Conservation (phyloP, 2,329 filamentous ascomycete species). For the Alternaria infectoria region DNA sequence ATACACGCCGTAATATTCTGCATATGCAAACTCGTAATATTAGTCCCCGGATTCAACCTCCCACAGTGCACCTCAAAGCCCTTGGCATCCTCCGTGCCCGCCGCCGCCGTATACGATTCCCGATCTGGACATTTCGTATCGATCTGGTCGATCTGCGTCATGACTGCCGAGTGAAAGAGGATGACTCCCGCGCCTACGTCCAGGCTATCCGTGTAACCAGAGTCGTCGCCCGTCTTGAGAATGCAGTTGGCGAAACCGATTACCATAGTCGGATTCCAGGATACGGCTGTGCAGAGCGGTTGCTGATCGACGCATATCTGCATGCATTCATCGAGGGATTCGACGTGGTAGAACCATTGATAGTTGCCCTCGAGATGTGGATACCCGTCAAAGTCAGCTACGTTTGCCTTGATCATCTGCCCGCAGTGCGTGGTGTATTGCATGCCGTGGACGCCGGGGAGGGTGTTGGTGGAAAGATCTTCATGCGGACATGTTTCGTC, state of each 20-base stretch:
- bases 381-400: conserved; percentile 29
- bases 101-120: conserved; percentile 15
- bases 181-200: background rate
- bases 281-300: conserved; percentile 38
- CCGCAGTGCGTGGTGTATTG: conserved; percentile 39
- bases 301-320: conserved; percentile 33
- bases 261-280: conserved; percentile 34
- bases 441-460: conserved; percentile 29
- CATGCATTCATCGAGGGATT: conserved; percentile 36
- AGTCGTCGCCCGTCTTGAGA: conserved; percentile 29
- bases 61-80: conserved; percentile 41
- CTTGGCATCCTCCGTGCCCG: conserved; percentile 14
- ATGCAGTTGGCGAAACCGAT: conserved; percentile 45
- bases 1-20: conserved; percentile 40
- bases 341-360: conserved; percentile 35
- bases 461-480: conserved; percentile 29
- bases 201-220: conserved; percentile 9
- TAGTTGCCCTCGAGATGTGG: conserved; percentile 23
- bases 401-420: conserved; percentile 28
- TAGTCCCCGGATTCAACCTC: conserved; percentile 34
- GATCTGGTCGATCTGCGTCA: conserved; percentile 30
- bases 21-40: conserved; percentile 36
- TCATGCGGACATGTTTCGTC: conserved; percentile 29
- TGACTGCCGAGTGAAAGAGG: conserved; percentile 32
- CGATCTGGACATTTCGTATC: conserved; percentile 27